Base-by-base conservation (phyloP, 2,329 filamentous ascomycete genomes). In the Aspergillus sp. region DNA sequence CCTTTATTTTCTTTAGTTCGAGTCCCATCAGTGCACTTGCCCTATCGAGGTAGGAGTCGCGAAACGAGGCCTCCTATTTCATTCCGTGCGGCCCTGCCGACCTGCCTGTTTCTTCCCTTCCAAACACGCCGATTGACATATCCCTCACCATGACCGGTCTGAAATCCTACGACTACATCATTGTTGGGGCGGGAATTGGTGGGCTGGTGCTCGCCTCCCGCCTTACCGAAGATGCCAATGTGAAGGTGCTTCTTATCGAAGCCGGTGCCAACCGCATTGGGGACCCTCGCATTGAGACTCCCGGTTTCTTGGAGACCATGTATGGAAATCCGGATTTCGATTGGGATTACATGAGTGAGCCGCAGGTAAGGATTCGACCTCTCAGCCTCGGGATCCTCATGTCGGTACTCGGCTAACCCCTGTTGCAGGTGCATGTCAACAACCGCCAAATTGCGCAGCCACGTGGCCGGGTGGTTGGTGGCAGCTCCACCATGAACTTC, bases 381-480 rank as follows among this genome's bases (percentile, higher is more conserved):
- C 32, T 36, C 4, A 36, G 11, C 4, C 5, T 36, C 32, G 4
- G 32, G 32, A 11, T 36, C 2, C 10, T 36, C 32, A 13, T 42
- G 7, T 6, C 48, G 23, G 15, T 10, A 17, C 3, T 48, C 52
- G 51, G 54, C n/a, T 8, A 42, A 36, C 11, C 32, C 32, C 32
- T 13, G 32, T 36, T 42, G 15, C 48, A 70, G 65, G 49, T 60
- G 41, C 61, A 68, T 38, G 75, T 81, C 6, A 75, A 76, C 15
- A 73, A 75, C 19, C 75, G 80, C 2, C 66, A 73, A 2, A 78
- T 82, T 15, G 59, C 68, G 3, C 78, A 82, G 48, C 78, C 78
- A 23, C 75, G 81, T 2, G 82, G 80, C 49, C 81, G 81, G 51
- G 78, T 83, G 0, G 73, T 84, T 0, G 82, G 82, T 6, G 82